Evolutionary conservation across 108 stramenopile genomes (phyloP), one percentile per base, ranked within the genome.

Genomic region (Discostella stelligeroides): DNA sequence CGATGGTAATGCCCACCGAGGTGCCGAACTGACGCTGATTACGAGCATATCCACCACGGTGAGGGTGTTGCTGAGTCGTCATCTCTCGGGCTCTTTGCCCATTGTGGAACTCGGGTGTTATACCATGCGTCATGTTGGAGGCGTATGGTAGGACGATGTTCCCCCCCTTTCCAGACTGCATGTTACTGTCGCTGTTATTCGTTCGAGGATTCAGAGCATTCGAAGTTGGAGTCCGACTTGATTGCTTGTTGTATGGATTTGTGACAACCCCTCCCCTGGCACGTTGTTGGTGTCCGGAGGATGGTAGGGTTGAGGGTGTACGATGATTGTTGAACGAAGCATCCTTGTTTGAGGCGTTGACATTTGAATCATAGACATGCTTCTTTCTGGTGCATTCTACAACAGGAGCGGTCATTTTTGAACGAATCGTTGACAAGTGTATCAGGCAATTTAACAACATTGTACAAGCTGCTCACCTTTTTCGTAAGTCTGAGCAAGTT

Each of bases 1-100:
- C 60, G 24, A 54, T 23, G 0, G 66, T 66, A 15, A 79, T 51
- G 13, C 63, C 68, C 24, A 79, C 46, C 25, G 70, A 66, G 20
- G 77, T 79, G 34, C 77, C 77, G 37, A 79, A 79, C 60, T 79
- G 70, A 10, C 70, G 77, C 43, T 79, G 65, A 48, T 71, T 66
- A 28, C 77, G 77, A 61, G 46, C 34, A 28, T 45, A 34, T 12
- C 72, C 63, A 34, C 73, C 54, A 21, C n/a, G n/a, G n/a, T n/a
- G n/a, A n/a, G n/a, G n/a, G 29, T 61, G 56, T 53, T 38, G 47
- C 6, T 34, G 34, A 34, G 34, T 34, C 21, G 24, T 63, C 24
- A 29, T 18, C 17, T 50, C 34, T 17, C 38, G 39, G 39, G 61
- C 24, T 55, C 1, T 25, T 14, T n/a, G n/a, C n/a, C n/a, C 54